Evolutionary conservation across 2,329 filamentous ascomycete species (phyloP).

Genomic region (Xylariaceae sp.): DNA sequence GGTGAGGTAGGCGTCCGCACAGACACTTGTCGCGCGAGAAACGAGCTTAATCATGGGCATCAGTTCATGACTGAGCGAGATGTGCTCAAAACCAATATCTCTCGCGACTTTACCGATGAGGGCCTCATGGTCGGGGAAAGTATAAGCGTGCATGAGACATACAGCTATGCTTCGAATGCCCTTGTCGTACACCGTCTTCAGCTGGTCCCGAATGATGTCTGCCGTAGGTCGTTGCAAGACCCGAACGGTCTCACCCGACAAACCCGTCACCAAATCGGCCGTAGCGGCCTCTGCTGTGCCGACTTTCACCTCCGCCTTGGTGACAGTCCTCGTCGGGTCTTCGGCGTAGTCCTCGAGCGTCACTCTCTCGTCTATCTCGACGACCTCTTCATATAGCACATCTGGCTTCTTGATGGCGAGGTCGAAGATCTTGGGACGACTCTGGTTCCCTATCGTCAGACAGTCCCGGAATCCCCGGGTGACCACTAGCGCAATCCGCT

Average conservation of each 20-base stretch:
- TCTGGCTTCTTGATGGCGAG: conserved; percentile 82
- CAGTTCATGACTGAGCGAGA: conserved; percentile 73
- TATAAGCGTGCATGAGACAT: conserved; percentile 88
- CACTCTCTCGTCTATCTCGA: conserved; percentile 89
- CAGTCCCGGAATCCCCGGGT: conserved; percentile 87
- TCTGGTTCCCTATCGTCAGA: conserved; percentile 84
- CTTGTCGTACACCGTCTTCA: conserved; percentile 62
- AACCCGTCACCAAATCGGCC: conserved; percentile 59
- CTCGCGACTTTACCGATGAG: conserved; percentile 69
- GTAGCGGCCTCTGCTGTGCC: conserved; percentile 43
- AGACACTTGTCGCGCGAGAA: conserved; percentile 68
- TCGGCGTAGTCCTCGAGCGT: conserved; percentile 90
- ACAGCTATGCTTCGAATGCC: conserved; percentile 81
- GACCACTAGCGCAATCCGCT: conserved; percentile 80
- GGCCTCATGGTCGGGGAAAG: conserved; percentile 80
- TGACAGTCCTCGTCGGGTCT: conserved; percentile 61
- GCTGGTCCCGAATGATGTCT: conserved; percentile 50
- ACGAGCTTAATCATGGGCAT: conserved; percentile 91
- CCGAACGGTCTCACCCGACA: conserved; percentile 70
- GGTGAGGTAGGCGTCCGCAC: conserved; percentile 74
- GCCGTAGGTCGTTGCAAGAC: conserved; percentile 60
- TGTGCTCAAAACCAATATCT: conserved; percentile 77
- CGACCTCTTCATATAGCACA: conserved; percentile 74
- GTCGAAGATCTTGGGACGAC: conserved; percentile 84
- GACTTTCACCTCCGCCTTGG: conserved; percentile 49